Evolutionary conservation across 306 rosid genomes (phyloP).

Genomic region (Dicorynia guianensis): DNA sequence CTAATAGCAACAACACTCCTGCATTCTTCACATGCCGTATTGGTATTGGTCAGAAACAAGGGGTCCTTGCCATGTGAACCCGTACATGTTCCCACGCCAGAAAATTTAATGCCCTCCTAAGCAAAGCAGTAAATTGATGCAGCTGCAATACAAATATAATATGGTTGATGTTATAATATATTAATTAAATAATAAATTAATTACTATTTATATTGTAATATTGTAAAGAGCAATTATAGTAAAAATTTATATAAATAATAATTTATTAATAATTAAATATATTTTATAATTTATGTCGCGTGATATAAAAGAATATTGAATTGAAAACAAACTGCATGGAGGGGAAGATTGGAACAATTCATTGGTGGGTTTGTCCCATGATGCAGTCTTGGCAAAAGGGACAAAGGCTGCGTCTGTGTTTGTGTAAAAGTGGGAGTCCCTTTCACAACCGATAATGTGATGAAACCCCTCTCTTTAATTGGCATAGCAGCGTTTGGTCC

Average conservation of each 20-base stretch:
- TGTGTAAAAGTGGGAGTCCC: constrained; percentile 42
- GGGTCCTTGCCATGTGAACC: constrained; percentile 39
- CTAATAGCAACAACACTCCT: neutral
- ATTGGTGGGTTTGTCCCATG: constrained; percentile 43
- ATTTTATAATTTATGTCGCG: no score
- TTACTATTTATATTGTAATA: no score
- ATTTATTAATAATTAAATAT: no score
- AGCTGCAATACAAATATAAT: constrained; percentile 18
- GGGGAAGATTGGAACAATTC: constrained; percentile 29
- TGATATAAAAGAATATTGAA: no score
- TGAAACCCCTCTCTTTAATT: constrained; percentile 20
- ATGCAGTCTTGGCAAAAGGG: constrained; percentile 22
- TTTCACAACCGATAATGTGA: constrained; percentile 50
- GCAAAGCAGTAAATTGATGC: constrained; percentile 9
- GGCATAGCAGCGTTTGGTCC: constrained; percentile 49
- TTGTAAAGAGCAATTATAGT: no score
- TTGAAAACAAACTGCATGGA: neutral
- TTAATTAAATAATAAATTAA: no score
- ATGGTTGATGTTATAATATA: no score
- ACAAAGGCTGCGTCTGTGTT: constrained; percentile 5
- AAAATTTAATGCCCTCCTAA: constrained; percentile 10
- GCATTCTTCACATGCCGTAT: constrained; percentile 27
- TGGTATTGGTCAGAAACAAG: constrained; percentile 12
- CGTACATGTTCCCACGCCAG: constrained; percentile 32
- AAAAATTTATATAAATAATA: no score